Base-by-base conservation (phyloP, 2,329 filamentous ascomycete species). In the Metarhizium robertsii region DNA sequence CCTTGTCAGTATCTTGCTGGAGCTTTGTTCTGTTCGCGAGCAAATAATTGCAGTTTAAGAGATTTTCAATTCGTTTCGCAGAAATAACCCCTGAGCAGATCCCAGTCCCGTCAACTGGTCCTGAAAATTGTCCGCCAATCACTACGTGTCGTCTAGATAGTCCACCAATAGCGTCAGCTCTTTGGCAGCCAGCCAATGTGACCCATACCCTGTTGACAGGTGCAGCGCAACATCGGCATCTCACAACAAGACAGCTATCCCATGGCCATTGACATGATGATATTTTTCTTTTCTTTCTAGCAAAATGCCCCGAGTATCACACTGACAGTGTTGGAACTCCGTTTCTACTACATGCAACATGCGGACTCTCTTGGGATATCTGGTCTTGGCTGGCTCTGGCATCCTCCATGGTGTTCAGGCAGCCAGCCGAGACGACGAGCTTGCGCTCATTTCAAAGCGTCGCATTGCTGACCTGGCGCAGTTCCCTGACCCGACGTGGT, bases 401-500 rank as follows among this genome's bases (percentile, higher is more conserved):
- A 11, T 46, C 25, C 14, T 48, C n/a, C 14, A 49, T 25, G 52
- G 48, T 10, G 51, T 18, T 8, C 11, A 46, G 2, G 34, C n/a
- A 16, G 51, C 47, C 18, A 38, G 14, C 18, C 14, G 34, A 49
- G 54, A 59, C 38, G 56, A 57, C 25, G 50, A 58, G 45, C 53
- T 62, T 34, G 56, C 52, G 29, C 34, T 60, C 40, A 53, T 64
- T 25, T 51, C 60, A 0, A 50, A 56, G 54, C 55, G 60, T 6
- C 57, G 61, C 14, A 56, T 60, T 6, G 59, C 56, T n/a, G 60
- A 64, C 36, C 52, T 64, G 2, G 58, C 62, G 1, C 57, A 61
- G 45, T 61, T 61, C 43, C 60, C 61, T n/a, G 58, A 64, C 50
- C 58, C 62, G 2, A 32, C 60, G 0, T 60, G 52, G 58, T 61